phyloP scores from a whole-genome alignment of 164 flowering plant species.

The Saururus chinensis region DNA sequence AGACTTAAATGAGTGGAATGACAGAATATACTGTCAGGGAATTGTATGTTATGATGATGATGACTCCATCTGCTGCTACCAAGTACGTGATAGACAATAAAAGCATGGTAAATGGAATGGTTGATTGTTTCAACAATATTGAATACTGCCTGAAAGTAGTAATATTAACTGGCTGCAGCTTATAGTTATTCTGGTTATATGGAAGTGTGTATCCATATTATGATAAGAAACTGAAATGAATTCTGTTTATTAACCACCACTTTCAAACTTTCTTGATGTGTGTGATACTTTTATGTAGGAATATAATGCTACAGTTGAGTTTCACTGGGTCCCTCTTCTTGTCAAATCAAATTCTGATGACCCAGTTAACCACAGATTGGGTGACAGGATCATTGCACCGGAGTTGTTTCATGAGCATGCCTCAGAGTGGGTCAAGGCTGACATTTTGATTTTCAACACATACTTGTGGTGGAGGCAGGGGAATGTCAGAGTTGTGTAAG shows the following conservation, averaged over 20 bases:
- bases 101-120: no score
- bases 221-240: neutral
- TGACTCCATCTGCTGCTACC: no score
- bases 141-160: no score
- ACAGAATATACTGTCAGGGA: no score
- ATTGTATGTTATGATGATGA: no score
- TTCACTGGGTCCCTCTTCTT: slow-evolving; percentile 91
- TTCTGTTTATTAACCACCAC: neutral
- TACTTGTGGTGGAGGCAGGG: slow-evolving; percentile 99
- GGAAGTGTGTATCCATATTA: no score
- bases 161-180: no score
- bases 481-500: slow-evolving; percentile 81
- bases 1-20: no score
- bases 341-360: slow-evolving; percentile 91
- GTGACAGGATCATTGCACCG: slow-evolving; percentile 71
- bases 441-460: slow-evolving; percentile 77
- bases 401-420: slow-evolving; percentile 73
- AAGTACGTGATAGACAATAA: no score
- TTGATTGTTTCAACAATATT: no score
- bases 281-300: slow-evolving; percentile 28
- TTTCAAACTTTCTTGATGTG: neutral
- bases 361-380: slow-evolving; percentile 74
- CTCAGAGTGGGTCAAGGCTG: slow-evolving; percentile 77
- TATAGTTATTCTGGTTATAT: no score
- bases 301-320: slow-evolving; percentile 89